Evolutionary conservation across 768 basidiomycete species (phyloP).

Genomic region (Erythrobasidium yunnanense): DNA sequence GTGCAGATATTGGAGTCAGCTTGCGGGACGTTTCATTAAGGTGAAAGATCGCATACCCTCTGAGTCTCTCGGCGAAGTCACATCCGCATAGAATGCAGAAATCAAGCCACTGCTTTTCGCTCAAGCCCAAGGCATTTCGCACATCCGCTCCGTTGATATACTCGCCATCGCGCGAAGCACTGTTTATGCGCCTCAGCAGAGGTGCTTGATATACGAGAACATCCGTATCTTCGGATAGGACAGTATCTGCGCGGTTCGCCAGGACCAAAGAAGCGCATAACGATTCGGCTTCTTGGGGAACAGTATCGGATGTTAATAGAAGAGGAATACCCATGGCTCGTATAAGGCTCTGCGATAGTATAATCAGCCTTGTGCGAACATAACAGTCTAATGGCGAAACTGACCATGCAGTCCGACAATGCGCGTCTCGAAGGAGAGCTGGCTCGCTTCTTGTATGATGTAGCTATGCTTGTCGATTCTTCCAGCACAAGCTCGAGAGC

Average conservation of each 20-base stretch:
- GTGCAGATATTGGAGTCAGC: background rate
- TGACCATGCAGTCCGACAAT: conserved; percentile 3
- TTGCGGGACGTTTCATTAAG: background rate
- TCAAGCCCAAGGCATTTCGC: conserved; percentile 11
- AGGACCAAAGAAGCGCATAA: conserved; percentile 14
- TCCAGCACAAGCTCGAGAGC: conserved; percentile 6
- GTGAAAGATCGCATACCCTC: background rate
- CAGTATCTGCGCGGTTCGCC: background rate
- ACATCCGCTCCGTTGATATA: conserved; percentile 19
- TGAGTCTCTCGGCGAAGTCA: conserved; percentile 26
- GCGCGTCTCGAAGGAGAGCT: conserved; percentile 3
- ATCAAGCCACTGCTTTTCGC: conserved; percentile 23
- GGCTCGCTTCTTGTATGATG: conserved; percentile 2
- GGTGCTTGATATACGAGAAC: conserved; percentile 21
- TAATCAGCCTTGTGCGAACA: background rate
- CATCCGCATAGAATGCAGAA: conserved; percentile 24
- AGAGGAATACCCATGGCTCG: conserved; percentile 26
- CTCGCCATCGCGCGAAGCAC: background rate
- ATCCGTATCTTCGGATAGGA: conserved; percentile 27
- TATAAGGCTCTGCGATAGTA: conserved; percentile 10
- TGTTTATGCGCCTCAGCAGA: conserved; percentile 6
- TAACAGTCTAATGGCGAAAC: too few species aligned
- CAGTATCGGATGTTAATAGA: conserved; percentile 8
- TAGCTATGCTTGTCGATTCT: conserved; percentile 4
- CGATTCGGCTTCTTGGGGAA: conserved; percentile 28